Evolutionary conservation across 1,284 basidiomycete genomes (phyloP).

Genomic region (Austropuccinia psidii): DNA sequence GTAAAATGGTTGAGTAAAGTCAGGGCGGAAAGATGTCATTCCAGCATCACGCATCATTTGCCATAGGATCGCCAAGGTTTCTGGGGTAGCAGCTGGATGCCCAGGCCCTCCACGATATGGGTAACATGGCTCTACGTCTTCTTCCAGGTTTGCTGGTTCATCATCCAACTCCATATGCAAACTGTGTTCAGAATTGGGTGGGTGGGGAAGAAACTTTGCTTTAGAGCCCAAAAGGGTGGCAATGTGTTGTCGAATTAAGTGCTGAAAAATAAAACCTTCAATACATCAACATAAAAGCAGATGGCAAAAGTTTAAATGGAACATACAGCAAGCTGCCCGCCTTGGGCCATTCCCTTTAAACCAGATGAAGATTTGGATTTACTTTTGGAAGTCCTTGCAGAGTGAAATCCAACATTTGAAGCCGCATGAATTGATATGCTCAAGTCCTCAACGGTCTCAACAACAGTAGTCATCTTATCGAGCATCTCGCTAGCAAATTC

Average conservation of each 20-base stretch:
- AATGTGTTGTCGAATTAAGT: slow-evolving; percentile 5
- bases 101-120: slow-evolving; percentile 8
- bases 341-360: too few relatives aligned
- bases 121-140: background rate
- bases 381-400: too few relatives aligned
- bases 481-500: background rate
- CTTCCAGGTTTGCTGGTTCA: background rate
- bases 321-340: too few relatives aligned
- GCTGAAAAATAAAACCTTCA: background rate
- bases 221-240: slow-evolving; percentile 1
- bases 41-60: background rate
- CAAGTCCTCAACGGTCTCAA: background rate
- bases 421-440: background rate
- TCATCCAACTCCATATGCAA: slow-evolving; percentile 3
- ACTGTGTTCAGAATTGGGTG: background rate
- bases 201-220: background rate
- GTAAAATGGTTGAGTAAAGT: background rate
- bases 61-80: background rate
- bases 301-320: too few relatives aligned
- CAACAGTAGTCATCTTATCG: background rate
- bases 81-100: background rate
- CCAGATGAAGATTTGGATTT: too few relatives aligned
- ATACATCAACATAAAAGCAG: too few relatives aligned
- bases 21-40: background rate
- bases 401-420: too few relatives aligned